Evolutionary conservation across 768 basidiomycete genomes (phyloP), one percentile per base, ranked within the genome.

Genomic region (Lactarius sp.): DNA sequence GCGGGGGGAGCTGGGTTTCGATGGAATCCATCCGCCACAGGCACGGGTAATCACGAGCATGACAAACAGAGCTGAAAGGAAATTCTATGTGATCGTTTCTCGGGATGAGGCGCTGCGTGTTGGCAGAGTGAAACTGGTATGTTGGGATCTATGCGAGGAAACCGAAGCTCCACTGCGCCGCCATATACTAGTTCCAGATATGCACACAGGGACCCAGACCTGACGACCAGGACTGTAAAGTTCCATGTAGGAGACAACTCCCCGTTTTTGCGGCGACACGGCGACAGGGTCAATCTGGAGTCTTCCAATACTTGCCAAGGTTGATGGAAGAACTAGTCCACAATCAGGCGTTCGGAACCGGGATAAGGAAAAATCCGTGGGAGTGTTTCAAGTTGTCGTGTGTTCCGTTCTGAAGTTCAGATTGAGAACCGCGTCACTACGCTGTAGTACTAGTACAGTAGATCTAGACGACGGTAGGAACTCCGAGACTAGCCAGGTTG

Each of bases 381-480:
- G 18, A 57, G 27, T 8, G 37, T 52, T 36, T n/a, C n/a, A n/a
- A n/a, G n/a, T n/a, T 66, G 82, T 81, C 82, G 84, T 81, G 3
- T 79, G 77, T 71, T 84, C 83, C 16, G 84, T 78, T 34, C 82
- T 70, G 68, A 74, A 83, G 70, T 84, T 84, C 59, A 80, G 69
- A 64, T 83, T 81, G 68, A 78, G 82, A 69, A 84, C 81, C 37
- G 41, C 46, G 44, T 54, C 51, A 20, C 33, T 16, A 37, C 34
- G 33, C 1, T 36, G 34, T 36, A 12, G 33, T 12, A 27, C 27
- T 27, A 27, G 27, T 27, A 27, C 27, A 27, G 27, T 27, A 27
- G 27, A 27, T 27, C 27, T 27, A 53, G n/a, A 33, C 31, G 33
- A 36, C 18, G 4, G 6, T 52, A 22, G 34, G 27, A 22, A 52